Evolutionary conservation across 169 alveolate species (phyloP).

Genomic region (Eimeria falciformis): DNA sequence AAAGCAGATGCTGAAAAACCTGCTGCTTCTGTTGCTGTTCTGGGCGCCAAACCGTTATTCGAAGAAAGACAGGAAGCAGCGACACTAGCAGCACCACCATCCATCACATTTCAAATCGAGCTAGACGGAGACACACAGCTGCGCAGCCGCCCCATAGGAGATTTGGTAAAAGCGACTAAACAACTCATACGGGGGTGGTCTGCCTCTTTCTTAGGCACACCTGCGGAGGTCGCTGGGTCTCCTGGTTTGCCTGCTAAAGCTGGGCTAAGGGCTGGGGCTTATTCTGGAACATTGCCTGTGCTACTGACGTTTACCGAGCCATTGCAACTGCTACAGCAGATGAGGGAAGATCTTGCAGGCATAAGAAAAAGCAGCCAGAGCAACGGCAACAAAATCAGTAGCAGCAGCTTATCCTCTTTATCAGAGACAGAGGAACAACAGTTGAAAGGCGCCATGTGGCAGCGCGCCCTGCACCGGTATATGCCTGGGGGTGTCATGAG

Average conservation of each 20-base stretch:
- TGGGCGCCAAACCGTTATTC: neutral
- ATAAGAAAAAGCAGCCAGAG: neutral
- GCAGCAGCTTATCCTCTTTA: neutral
- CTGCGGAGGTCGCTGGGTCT: too few relatives aligned
- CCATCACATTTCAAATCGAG: neutral
- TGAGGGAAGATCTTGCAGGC: neutral
- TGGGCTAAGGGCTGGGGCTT: too few relatives aligned
- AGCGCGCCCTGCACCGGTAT: constrained; percentile 67
- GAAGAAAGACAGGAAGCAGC: neutral
- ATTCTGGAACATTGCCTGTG: neutral
- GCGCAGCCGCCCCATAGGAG: constrained; percentile 41
- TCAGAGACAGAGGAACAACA: neutral
- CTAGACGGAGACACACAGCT: constrained; percentile 58
- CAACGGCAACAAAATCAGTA: neutral
- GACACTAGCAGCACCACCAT: neutral
- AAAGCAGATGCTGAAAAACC: neutral
- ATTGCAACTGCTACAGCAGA: neutral
- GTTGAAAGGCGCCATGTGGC: neutral
- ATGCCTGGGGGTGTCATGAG: constrained; percentile 35
- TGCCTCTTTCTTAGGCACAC: neutral
- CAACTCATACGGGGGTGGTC: neutral
- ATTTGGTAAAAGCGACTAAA: neutral
- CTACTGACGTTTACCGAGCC: neutral
- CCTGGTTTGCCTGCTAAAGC: too few relatives aligned
- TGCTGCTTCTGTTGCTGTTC: neutral